Base-by-base conservation (phyloP, 495 filamentous ascomycete species). In the Tetracladium marchalianum region DNA sequence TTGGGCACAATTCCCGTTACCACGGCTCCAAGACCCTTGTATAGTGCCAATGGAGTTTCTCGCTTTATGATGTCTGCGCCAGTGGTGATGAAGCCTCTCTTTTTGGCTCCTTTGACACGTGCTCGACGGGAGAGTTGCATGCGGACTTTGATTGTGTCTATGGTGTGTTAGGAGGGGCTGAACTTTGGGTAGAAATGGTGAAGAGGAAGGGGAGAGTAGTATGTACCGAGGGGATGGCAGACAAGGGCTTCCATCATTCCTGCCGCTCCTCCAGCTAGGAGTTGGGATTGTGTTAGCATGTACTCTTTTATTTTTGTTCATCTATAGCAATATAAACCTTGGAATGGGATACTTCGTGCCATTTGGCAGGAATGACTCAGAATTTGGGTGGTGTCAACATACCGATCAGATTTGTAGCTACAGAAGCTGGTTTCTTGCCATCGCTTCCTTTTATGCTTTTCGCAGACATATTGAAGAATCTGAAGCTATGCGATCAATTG, bases 221-320 rank as follows among this genome's bases (percentile, higher is more conserved):
- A 65, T 75, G 52, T 74, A 93, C 87, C 87, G 27, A 99, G 75
- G 47, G 93, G 93, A 71, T 99, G 93, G 67, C 93, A 99, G 49
- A 77, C 87, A 41, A 99, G 79, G 22, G 93, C 93, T 69, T 99
- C 93, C 86, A 96, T 97, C 87, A 97, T 95, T 60, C 93, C 93
- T 43, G 93, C 93, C 60, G 87, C 90, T 61, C 93, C 93, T 61
- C 93, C 93, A 68, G 93, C 92, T 97, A 58, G 52, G 32, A 27
- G 22, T 27, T 27, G 22, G 22, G 7, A 39, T 37, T 50, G 51
- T 67, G 67, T 55, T 44, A 54, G 51, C 46, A 49, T 51, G 39
- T 54, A 27, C 18, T 48, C n/a, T 36, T 16, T 10, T 2, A 4
- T 36, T 36, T 16, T 10, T 2, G 3, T 36, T 36, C 7, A 27